Percentiles rank a stretch among this genome's conserved stretches.
These are phyloP conservation scores for Diaporthe destruens DNA, from an alignment of 2,329 filamentous ascomycete species.

Conservation along the genomic window DNA sequence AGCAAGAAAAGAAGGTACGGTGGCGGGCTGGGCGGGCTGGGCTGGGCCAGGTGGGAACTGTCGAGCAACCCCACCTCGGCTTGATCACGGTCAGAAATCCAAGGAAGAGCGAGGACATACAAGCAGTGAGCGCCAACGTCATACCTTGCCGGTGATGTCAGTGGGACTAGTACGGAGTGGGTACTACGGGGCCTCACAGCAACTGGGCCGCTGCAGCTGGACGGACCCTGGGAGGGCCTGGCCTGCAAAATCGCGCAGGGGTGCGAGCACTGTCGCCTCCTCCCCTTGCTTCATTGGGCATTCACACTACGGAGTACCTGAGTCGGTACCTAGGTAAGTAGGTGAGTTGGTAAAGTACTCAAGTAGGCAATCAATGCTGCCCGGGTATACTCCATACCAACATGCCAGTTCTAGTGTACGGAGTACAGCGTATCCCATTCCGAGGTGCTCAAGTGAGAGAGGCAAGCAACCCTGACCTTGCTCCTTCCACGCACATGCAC, in stretches of 20 bases:
- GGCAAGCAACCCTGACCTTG: conserved; percentile 23
- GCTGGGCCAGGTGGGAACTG: too few species aligned
- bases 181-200: conserved; percentile 13
- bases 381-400: too few species aligned
- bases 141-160: conserved; percentile 28
- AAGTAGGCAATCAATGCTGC: conserved; percentile 14
- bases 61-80: neutral
- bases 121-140: conserved; percentile 13
- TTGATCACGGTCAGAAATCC: neutral
- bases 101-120: too few species aligned
- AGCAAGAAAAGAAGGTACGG: too few species aligned
- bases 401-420: neutral
- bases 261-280: neutral
- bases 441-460: neutral
- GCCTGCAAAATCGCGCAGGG: conserved; percentile 10
- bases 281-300: neutral
- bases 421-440: neutral
- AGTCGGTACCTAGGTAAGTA: too few species aligned
- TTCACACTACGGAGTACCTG: neutral
- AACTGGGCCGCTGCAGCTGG: conserved; percentile 6
- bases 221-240: conserved; percentile 21
- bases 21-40: too few species aligned
- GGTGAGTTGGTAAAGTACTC: too few species aligned
- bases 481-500: neutral
- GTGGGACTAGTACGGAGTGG: neutral